These are phyloP conservation scores for Solanum pennellii DNA, from an alignment of 257 asterid genomes.

Conservation along the genomic window DNA sequence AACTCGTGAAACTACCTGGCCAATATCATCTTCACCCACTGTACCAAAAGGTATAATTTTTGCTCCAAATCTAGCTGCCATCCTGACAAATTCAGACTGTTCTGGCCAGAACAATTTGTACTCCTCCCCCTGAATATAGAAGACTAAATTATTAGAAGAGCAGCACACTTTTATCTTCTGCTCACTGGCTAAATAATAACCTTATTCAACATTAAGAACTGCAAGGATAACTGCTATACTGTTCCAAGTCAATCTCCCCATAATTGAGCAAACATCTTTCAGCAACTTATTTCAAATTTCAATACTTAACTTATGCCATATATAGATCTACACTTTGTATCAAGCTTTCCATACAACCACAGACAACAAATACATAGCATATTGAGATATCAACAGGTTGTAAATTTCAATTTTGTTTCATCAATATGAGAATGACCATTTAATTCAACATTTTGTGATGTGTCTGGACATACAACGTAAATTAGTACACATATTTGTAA, in stretches of 20 bases:
- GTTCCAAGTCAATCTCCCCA: not conserved
- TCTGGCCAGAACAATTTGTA: conserved; percentile 90
- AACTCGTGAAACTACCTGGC: conserved; percentile 23
- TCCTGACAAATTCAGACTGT: conserved; percentile 80
- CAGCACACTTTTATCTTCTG: not conserved
- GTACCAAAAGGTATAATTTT: conserved; percentile 82
- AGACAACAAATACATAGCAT: not conserved
- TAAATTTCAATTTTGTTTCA: not conserved
- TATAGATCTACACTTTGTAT: not conserved
- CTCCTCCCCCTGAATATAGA: conserved; percentile 65
- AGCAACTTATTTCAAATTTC: not conserved
- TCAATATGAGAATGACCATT: not conserved
- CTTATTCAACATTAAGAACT: not conserved
- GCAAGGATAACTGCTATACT: not conserved
- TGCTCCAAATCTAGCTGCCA: conserved; percentile 92
- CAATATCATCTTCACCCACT: conserved; percentile 88
- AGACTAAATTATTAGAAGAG: not conserved
- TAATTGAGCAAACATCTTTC: not conserved
- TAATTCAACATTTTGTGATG: not conserved
- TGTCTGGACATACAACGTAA: not conserved
- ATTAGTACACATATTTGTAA: not conserved
- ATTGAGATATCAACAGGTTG: not conserved
- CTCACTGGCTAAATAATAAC: not conserved
- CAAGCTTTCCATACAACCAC: not conserved
- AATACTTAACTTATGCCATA: not conserved